A percentile compares a stretch with the other conserved stretches of the same genome.
Conservation (phyloP, 345 rosid species). For the Populus nigra region DNA sequence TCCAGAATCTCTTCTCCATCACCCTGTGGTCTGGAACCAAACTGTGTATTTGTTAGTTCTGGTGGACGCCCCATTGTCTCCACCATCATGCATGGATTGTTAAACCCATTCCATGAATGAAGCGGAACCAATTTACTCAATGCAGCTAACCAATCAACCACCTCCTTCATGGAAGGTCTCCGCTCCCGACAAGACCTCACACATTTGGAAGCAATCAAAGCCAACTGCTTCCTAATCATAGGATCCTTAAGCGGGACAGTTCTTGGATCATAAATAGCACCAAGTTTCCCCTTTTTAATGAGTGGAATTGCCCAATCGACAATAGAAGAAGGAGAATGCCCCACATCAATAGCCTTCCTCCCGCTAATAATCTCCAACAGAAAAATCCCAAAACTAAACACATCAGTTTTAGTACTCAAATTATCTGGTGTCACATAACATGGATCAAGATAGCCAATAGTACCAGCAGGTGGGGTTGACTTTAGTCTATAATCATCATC, state of each 20-base stretch:
- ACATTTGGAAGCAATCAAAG: constrained; percentile 79
- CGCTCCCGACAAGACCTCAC: constrained; percentile 97
- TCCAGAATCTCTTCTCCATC: constrained; percentile 29
- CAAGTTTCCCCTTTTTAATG: constrained; percentile 78
- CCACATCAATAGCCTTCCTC: constrained; percentile 88
- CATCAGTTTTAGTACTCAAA: constrained; percentile 90
- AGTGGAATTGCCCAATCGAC: constrained; percentile 98
- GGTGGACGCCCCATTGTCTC: constrained; percentile 83
- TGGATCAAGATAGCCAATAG: constrained; percentile 96
- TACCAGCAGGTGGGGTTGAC: constrained; percentile 98
- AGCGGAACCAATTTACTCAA: constrained; percentile 72
- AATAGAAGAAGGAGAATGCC: constrained; percentile 83
- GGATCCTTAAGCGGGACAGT: constrained; percentile 64
- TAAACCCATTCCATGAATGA: constrained; percentile 87
- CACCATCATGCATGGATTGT: constrained; percentile 95
- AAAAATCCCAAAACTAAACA: constrained; percentile 96
- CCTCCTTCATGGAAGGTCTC: constrained; percentile 84
- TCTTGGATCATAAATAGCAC: constrained; percentile 72
- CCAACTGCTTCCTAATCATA: constrained; percentile 71
- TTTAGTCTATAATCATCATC: constrained; percentile 63
- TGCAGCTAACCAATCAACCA: constrained; percentile 73
- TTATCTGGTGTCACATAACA: constrained; percentile 94
- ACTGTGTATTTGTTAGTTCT: constrained; percentile 37
- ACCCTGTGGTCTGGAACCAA: constrained; percentile 17
- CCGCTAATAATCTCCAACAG: constrained; percentile 90